Percentiles rank a stretch among this genome's conserved stretches.
phyloP scores from a whole-genome alignment of 2,329 filamentous ascomycete species.

The Colletotrichum cordylinicola region DNA sequence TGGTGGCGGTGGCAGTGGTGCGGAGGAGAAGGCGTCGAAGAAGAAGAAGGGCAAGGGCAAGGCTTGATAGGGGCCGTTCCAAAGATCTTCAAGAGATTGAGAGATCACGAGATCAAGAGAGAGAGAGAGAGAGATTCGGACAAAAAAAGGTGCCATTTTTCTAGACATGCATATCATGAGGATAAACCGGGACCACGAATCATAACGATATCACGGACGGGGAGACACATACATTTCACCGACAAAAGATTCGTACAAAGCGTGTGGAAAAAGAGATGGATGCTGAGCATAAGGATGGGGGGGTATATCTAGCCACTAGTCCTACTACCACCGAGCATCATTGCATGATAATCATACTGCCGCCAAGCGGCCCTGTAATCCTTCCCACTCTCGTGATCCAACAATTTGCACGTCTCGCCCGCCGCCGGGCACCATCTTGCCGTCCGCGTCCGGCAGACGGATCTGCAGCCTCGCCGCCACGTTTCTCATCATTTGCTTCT shows the following conservation, averaged over 20 bases:
- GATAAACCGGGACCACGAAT: not conserved
- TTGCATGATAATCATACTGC: conserved; percentile 25
- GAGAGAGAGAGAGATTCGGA: not conserved
- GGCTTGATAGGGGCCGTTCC: conserved; percentile 26
- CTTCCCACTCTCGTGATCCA: conserved; percentile 61
- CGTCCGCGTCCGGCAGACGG: conserved; percentile 50
- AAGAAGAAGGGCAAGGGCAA: conserved; percentile 56
- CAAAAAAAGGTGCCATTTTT: not conserved
- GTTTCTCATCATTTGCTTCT: conserved; percentile 34
- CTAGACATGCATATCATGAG: not conserved
- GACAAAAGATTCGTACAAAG: not conserved
- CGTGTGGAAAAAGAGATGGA: not conserved
- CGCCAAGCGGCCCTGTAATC: conserved; percentile 50
- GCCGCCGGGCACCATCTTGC: conserved; percentile 45
- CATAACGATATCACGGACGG: not conserved
- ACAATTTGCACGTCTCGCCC: conserved; percentile 55
- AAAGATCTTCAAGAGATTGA: not conserved
- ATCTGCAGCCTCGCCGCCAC: conserved; percentile 57
- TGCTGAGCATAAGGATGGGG: not conserved
- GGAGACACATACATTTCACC: not conserved
- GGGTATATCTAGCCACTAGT: conserved; percentile 21
- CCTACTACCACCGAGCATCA: conserved; percentile 6
- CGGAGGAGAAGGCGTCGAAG: conserved; percentile 49
- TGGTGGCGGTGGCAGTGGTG: conserved; percentile 28
- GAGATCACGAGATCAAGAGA: no score